phyloP scores from a whole-genome alignment of 768 basidiomycete genomes.

The Leucosporidium creatinivorum region DNA sequence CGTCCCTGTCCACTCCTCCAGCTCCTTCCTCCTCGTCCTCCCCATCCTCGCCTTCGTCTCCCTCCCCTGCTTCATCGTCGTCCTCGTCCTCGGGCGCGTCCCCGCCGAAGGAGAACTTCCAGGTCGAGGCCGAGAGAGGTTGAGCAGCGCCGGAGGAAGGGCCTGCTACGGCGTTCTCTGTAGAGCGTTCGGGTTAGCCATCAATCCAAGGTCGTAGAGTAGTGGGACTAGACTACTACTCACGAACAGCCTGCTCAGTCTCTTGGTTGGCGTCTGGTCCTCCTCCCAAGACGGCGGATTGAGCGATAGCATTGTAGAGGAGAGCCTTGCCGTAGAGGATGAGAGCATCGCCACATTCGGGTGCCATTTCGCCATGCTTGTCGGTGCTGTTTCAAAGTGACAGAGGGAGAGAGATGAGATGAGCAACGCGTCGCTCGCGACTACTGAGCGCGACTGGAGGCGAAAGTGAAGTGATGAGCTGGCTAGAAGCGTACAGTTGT shows the following conservation, averaged over 20 bases:
- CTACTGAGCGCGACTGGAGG: no score
- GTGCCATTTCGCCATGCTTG: constrained; percentile 68
- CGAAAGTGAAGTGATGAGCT: no score
- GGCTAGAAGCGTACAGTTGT: constrained; percentile 54
- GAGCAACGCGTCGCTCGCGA: no score
- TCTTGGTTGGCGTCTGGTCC: constrained; percentile 54
- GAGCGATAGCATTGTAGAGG: constrained; percentile 81
- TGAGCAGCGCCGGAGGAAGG: constrained; percentile 16
- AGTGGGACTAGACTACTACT: not conserved
- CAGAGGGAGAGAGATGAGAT: not conserved
- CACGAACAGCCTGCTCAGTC: constrained; percentile 35
- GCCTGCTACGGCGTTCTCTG: constrained; percentile 17
- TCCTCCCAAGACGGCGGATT: constrained; percentile 80
- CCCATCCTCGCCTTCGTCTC: constrained; percentile 54
- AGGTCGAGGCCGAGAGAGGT: constrained; percentile 45
- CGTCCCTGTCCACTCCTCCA: constrained; percentile 56
- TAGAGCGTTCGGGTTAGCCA: no score
- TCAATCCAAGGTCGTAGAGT: no score
- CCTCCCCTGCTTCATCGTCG: constrained; percentile 40
- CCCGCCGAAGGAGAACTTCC: constrained; percentile 71
- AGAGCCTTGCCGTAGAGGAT: constrained; percentile 88
- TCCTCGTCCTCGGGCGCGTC: constrained; percentile 58
- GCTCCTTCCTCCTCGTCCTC: constrained; percentile 54
- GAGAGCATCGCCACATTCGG: constrained; percentile 78
- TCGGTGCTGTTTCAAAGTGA: constrained; percentile 52